Base-by-base conservation (phyloP, 345 rosid genomes). In the Lumnitzera racemosa region DNA sequence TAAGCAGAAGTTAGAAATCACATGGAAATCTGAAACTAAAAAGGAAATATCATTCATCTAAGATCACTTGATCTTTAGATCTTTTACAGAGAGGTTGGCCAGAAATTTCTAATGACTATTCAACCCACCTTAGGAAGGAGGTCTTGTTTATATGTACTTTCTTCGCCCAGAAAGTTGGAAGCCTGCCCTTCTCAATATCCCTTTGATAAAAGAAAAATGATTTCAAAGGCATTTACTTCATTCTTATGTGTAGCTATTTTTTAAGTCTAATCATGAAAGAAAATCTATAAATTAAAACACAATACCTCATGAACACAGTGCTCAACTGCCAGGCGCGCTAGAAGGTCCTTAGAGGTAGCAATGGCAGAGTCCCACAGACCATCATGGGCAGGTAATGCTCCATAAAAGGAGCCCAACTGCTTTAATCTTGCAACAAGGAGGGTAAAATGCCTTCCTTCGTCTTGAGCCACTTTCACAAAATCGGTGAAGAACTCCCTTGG, bases 281-380 rank as follows among this genome's bases (percentile, higher is more conserved):
- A 61, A 41, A 24, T 20, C 15, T 36, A 4, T 9, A 46, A 16
- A 65, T 27, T 24, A 69, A 41, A 24, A 58, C 36, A 55, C 68
- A 9, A 9, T 36, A 86, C 96, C 96, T 92, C 98, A 51, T 87
- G 91, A 58, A 92, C 96, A 15, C 96, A 92, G 65, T 85, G 96
- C 72, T 87, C 98, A 14, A 92, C 58, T 56, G 98, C 96, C 52
- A 87, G 74, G 52, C 96, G 87, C 36, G 91, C 83, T 67, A 87
- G 68, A 12, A 89, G 76, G 78, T 83, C 84, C 57, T 74, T 70
- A 25, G 94, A 92, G n/a, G 98, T 92, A 20, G 90, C 81, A 17
- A 68, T 72, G 54, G 98, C 95, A 10, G 94, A 89, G 70, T 82
- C 94, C 94, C 94, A 89, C 52, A 85, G 89, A 59, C 96, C 96